These are phyloP conservation scores for Rubia balearica DNA, from an alignment of 305 asterid genomes.

Conservation along the genomic window DNA sequence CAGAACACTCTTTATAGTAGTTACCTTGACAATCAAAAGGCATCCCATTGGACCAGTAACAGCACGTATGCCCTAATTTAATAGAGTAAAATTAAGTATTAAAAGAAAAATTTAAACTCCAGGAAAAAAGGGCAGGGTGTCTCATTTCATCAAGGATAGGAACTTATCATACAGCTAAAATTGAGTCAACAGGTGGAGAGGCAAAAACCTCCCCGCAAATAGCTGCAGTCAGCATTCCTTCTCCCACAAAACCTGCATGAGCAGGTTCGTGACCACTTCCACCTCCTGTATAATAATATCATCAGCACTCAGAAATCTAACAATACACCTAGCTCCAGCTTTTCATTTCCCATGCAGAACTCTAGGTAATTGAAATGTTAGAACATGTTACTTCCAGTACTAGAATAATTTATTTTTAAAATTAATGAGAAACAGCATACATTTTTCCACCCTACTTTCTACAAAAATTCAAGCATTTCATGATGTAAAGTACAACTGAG, in stretches of 20 bases:
- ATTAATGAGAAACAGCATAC: not conserved
- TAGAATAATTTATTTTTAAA: not conserved
- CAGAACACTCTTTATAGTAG: not conserved
- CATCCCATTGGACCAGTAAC: slow-evolving; percentile 94
- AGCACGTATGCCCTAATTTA: slow-evolving; percentile 82
- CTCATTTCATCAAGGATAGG: slow-evolving; percentile 17
- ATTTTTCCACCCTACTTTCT: not conserved
- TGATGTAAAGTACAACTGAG: not conserved
- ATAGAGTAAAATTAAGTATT: slow-evolving; percentile 17
- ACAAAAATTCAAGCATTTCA: not conserved
- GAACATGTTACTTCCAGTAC: not conserved
- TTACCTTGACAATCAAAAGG: slow-evolving; percentile 89
- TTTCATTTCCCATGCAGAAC: not conserved
- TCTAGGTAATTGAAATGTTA: not conserved
- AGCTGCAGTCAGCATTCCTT: slow-evolving; percentile 99
- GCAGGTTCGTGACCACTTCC: slow-evolving; percentile 99
- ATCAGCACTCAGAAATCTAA: slow-evolving; percentile 17
- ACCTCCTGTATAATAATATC: slow-evolving; percentile 56
- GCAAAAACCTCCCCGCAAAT: slow-evolving; percentile 97
- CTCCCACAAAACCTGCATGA: slow-evolving; percentile 98
- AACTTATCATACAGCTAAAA: slow-evolving; percentile 58
- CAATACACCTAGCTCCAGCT: not conserved
- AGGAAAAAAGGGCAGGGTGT: slow-evolving; percentile 9
- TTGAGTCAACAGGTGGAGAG: slow-evolving; percentile 85
- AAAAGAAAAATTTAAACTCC: slow-evolving; percentile 7